Base-by-base conservation (phyloP, 805 yeast genomes). In the Myxozyma monticola region DNA sequence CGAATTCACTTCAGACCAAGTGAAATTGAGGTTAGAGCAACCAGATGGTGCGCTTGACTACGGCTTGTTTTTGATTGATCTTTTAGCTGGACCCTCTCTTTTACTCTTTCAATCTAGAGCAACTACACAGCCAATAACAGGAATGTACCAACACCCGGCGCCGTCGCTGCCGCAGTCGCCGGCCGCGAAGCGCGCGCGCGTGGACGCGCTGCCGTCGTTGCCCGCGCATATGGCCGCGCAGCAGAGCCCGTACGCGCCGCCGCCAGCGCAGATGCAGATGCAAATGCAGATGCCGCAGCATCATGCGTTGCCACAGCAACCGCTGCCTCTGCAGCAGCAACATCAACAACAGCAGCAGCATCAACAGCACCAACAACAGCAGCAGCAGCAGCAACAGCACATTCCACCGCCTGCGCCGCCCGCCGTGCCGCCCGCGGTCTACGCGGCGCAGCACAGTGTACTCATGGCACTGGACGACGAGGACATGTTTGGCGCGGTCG, bases 81-180 rank as follows among this genome's bases (percentile, higher is more conserved):
- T n/a, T n/a, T n/a, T n/a, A n/a, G n/a, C n/a, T n/a, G n/a, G n/a
- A n/a, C n/a, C n/a, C n/a, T n/a, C n/a, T n/a, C n/a, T n/a, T n/a
- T n/a, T n/a, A n/a, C n/a, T n/a, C n/a, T n/a, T 15, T 18, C 21
- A 8, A 37, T 12, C 15, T 14, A n/a, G 8, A 33, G 20, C 21
- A 17, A 14, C 9, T 38, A 38, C 33, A 34, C 17, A 24, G 15
- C 18, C 39, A 18, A 20, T 7, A 28, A 17, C 14, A 20, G 25
- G 21, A 20, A 52, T 52, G 56, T 52, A 52, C 35, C 56, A 52
- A 25, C 52, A 48, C 24, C 56, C 56, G n/a, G 40, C 56, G 17
- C 56, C 56, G 2, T 49, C 37, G 24, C 30, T 42, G 49, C 49
- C 56, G n/a, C 29, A 38, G 51, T 51, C 56, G 37, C 56, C 56